Conservation (phyloP, 2,329 filamentous ascomycete genomes). For the Fusarium sp. region DNA sequence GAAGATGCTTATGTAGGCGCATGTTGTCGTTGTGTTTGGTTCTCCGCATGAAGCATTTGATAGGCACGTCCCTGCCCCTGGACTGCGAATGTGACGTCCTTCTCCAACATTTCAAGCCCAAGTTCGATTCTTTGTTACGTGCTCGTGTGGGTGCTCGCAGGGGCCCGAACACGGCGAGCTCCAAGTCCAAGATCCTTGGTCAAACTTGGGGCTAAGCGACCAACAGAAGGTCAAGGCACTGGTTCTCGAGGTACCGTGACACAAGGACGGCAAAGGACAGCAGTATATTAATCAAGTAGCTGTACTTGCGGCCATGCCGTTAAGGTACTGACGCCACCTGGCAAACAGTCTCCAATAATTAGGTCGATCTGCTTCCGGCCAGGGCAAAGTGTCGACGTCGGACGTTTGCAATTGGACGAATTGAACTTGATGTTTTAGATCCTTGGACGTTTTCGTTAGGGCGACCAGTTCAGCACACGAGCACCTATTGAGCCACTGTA, state of each 20-base stretch:
- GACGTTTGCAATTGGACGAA: conserved; percentile 42
- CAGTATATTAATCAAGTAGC: conserved; percentile 15
- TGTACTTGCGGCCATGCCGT: conserved; percentile 43
- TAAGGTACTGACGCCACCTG: conserved; percentile 37
- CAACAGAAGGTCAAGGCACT: conserved; percentile 34
- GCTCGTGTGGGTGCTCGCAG: conserved; percentile 45
- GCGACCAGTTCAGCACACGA: neutral
- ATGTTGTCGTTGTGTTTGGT: conserved; percentile 15
- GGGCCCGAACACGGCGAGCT: conserved; percentile 41
- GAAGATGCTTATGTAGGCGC: conserved; percentile 3
- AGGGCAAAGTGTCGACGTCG: conserved; percentile 41
- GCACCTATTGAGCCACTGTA: conserved; percentile 39
- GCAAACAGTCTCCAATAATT: conserved; percentile 35
- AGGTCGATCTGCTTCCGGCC: conserved; percentile 47
- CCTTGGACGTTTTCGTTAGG: conserved; percentile 9
- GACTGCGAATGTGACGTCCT: conserved; percentile 37
- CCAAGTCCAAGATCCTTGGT: conserved; percentile 39
- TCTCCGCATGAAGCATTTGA: conserved; percentile 36
- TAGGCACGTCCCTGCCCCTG: conserved; percentile 30
- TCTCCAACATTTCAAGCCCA: conserved; percentile 38
- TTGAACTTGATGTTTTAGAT: conserved; percentile 23
- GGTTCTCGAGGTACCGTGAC: conserved; percentile 33
- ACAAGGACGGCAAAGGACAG: conserved; percentile 35
- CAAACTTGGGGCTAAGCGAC: conserved; percentile 39
- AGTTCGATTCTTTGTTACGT: conserved; percentile 43